These are phyloP conservation scores for Penicillium nordicum DNA, from an alignment of 2,329 filamentous ascomycete genomes.

Conservation along the genomic window DNA sequence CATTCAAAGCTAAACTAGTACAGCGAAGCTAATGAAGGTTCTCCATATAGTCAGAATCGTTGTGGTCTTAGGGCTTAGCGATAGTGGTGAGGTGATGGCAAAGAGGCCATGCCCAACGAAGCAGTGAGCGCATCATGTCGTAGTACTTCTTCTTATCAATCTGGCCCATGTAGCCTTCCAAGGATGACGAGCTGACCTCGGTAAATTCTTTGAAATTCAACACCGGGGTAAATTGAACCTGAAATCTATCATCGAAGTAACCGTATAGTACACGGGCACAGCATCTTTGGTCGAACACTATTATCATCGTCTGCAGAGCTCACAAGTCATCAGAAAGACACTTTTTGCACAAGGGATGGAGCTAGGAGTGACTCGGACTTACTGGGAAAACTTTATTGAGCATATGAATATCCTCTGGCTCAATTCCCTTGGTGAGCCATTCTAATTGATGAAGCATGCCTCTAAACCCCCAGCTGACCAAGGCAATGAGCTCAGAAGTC, in stretches of 20 bases:
- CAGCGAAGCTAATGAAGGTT: background rate
- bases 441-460: background rate
- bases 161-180: background rate
- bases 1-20: background rate
- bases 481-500: background rate
- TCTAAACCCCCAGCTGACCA: background rate
- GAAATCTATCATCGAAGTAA: background rate
- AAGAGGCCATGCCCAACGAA: conserved; percentile 1
- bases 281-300: background rate
- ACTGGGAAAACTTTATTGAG: background rate
- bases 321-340: background rate
- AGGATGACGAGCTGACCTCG: background rate
- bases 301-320: background rate
- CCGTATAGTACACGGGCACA: background rate
- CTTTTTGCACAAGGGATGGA: background rate
- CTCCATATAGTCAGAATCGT: background rate
- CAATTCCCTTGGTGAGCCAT: background rate
- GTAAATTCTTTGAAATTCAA: background rate
- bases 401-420: background rate
- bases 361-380: background rate
- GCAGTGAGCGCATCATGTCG: background rate
- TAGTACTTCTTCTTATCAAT: background rate
- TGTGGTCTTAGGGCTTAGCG: background rate
- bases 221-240: background rate
- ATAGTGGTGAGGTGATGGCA: background rate